Evolutionary conservation across 2,329 filamentous ascomycete genomes (phyloP).

Genomic region (Xylariaceae sp.): DNA sequence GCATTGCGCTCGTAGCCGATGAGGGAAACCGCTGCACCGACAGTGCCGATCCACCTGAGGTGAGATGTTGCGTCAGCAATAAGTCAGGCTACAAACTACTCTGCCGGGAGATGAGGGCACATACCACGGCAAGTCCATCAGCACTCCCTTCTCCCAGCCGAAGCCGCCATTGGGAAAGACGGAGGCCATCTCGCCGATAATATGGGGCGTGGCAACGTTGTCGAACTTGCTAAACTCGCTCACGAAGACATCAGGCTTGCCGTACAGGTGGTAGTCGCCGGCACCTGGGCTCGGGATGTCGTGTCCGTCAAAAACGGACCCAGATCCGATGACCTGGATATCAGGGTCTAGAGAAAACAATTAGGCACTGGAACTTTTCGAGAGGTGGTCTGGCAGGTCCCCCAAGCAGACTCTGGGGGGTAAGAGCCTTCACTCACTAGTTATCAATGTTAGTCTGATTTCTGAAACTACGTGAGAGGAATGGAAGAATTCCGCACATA

Average conservation of each 20-base stretch:
- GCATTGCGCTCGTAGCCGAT: slow-evolving; percentile 61
- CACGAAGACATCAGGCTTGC: slow-evolving; percentile 45
- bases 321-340: slow-evolving; percentile 50
- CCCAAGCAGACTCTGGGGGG: no score
- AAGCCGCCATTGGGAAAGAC: slow-evolving; percentile 47
- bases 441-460: no score
- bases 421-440: no score
- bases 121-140: slow-evolving; percentile 43
- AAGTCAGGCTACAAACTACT: background rate
- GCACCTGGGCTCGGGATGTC: slow-evolving; percentile 38
- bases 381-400: no score
- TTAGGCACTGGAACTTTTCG: background rate
- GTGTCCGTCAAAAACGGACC: slow-evolving; percentile 38
- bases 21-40: slow-evolving; percentile 60
- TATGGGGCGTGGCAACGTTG: slow-evolving; percentile 32
- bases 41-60: slow-evolving; percentile 48
- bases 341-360: slow-evolving; percentile 38
- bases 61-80: slow-evolving; percentile 7
- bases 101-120: background rate
- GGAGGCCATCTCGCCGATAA: slow-evolving; percentile 45
- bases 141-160: slow-evolving; percentile 38
- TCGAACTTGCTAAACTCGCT: slow-evolving; percentile 49
- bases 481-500: no score
- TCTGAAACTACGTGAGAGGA: no score
- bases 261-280: slow-evolving; percentile 49